Evolutionary conservation across 2,329 filamentous ascomycete genomes (phyloP).

Genomic region (Hypoxylon sp.): DNA sequence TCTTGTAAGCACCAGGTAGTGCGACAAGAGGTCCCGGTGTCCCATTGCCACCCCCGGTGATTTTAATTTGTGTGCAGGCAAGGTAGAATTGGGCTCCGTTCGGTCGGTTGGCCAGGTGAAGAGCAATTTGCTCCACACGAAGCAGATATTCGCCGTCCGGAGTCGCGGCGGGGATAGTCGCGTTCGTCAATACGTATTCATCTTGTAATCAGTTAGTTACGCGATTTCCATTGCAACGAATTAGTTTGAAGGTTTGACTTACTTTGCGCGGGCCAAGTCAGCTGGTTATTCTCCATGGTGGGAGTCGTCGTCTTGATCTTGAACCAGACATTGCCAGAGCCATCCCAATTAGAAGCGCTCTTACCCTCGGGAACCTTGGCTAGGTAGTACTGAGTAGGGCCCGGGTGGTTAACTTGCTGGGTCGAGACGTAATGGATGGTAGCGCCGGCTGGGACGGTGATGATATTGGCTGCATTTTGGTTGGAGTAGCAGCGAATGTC

Average conservation of each 20-base stretch:
- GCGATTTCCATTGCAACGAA: background rate
- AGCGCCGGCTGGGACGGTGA: conserved; percentile 51
- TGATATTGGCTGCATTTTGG: conserved; percentile 50
- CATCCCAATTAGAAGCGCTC: conserved; percentile 54
- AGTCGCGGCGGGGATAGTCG: conserved; percentile 53
- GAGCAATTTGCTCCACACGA: conserved; percentile 57
- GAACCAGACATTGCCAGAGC: conserved; percentile 56
- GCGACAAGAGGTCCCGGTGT: conserved; percentile 51
- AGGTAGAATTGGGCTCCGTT: conserved; percentile 58
- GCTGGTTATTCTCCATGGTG: conserved; percentile 60
- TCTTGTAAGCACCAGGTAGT: conserved; percentile 53
- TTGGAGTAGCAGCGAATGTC: conserved; percentile 56
- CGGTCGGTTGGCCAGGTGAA: conserved; percentile 54
- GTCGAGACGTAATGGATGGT: conserved; percentile 55
- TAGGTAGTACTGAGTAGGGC: conserved; percentile 58
- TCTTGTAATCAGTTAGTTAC: conserved; percentile 41
- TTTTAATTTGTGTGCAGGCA: conserved; percentile 56
- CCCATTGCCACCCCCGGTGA: conserved; percentile 55
- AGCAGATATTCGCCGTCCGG: conserved; percentile 57
- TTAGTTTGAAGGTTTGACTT: conserved; percentile 22
- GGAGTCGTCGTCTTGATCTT: conserved; percentile 58
- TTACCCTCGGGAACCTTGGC: conserved; percentile 54
- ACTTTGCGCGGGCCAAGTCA: conserved; percentile 58
- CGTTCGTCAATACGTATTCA: conserved; percentile 52
- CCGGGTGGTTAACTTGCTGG: conserved; percentile 56